A percentile compares a stretch with the other conserved stretches of the same genome.
Conservation (phyloP, 805 yeast species). For the Brettanomyces sp. region DNA sequence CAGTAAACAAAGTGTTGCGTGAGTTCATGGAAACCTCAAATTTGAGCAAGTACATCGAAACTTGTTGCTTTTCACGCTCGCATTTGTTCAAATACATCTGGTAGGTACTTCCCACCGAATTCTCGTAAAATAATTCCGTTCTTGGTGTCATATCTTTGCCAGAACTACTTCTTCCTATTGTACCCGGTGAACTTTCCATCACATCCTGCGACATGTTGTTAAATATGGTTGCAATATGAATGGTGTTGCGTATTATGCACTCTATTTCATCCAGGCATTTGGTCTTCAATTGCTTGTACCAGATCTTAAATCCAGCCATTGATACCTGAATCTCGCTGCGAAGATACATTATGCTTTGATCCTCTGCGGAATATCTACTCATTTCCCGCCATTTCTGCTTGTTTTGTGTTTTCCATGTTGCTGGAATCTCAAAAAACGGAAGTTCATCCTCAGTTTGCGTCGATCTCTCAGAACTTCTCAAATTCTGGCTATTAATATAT, state of each 20-base stretch:
- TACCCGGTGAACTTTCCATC: neutral
- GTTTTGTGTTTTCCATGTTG: constrained; percentile 13
- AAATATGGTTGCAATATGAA: neutral
- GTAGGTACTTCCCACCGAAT: constrained; percentile 17
- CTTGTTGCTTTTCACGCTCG: constrained; percentile 8
- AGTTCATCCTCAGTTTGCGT: neutral
- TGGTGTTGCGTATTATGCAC: neutral
- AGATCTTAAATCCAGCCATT: neutral
- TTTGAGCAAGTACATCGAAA: constrained; percentile 7
- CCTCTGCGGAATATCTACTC: constrained; percentile 8
- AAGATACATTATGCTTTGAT: constrained; percentile 13
- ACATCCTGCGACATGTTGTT: neutral
- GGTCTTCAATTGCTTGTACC: neutral
- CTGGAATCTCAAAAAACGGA: constrained; percentile 10
- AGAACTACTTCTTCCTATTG: neutral
- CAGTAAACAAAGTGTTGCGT: constrained; percentile 4
- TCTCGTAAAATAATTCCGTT: constrained; percentile 13
- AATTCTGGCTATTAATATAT: neutral
- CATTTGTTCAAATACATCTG: constrained; percentile 15
- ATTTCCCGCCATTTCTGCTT: constrained; percentile 16
- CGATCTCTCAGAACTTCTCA: neutral
- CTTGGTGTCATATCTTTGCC: constrained; percentile 12
- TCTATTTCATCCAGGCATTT: neutral
- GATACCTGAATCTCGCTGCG: constrained; percentile 8
- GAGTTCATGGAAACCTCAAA: constrained; percentile 11